A percentile compares a stretch with the other conserved stretches of the same genome.
These are phyloP conservation scores for Colletotrichum sp. DNA, from an alignment of 2,329 filamentous ascomycete species.

Conservation along the genomic window DNA sequence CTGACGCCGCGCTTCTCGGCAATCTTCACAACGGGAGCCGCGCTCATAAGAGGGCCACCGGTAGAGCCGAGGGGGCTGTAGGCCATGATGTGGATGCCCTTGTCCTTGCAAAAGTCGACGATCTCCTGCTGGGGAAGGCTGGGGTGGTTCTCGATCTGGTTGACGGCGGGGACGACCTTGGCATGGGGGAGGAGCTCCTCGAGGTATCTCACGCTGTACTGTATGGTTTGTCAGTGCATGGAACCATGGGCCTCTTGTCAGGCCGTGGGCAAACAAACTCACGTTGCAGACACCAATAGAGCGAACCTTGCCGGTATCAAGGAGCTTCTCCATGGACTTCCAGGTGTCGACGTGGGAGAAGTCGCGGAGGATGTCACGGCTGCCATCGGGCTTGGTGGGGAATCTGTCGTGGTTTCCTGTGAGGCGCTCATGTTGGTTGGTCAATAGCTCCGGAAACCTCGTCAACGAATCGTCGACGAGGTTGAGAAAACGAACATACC, in stretches of 20 bases:
- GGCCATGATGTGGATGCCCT: conserved; percentile 74
- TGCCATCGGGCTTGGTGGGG: conserved; percentile 76
- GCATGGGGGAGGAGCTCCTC: conserved; percentile 56
- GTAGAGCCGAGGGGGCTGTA: conserved; percentile 73
- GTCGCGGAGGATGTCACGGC: conserved; percentile 71
- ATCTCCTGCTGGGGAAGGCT: conserved; percentile 75
- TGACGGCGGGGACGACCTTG: conserved; percentile 66
- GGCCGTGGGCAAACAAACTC: conserved; percentile 17
- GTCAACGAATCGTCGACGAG: background rate
- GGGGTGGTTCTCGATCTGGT: conserved; percentile 79
- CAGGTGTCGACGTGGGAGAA: conserved; percentile 79
- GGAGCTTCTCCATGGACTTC: conserved; percentile 75
- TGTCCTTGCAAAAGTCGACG: conserved; percentile 69
- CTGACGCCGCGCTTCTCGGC: conserved; percentile 67
- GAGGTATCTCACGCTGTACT: conserved; percentile 62
- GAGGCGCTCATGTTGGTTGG: background rate
- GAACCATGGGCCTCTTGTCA: background rate
- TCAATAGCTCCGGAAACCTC: background rate
- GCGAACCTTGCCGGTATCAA: conserved; percentile 61
- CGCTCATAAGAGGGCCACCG: conserved; percentile 67
- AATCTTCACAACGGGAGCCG: conserved; percentile 66
- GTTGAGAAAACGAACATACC: conserved; percentile 44
- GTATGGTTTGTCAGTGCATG: background rate
- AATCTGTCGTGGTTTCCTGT: conserved; percentile 73
- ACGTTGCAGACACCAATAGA: conserved; percentile 63